phyloP scores from a whole-genome alignment of 805 yeast species.

The Starmerella ratchasimensis region DNA sequence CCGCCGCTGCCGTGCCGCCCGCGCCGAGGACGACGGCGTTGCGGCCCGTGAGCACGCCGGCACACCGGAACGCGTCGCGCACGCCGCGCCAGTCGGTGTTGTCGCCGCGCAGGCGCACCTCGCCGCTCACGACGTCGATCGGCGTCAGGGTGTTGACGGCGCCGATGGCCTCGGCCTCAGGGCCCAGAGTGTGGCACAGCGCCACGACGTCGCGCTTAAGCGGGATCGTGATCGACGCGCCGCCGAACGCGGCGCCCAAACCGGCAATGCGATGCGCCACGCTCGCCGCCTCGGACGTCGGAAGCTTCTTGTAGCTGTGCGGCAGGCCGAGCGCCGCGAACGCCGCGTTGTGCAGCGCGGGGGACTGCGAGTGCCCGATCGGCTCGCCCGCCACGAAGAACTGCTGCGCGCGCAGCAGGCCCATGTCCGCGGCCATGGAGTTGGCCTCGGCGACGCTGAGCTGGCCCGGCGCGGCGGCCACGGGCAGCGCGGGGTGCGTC shows the following conservation, averaged over 20 bases:
- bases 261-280: slow-evolving; percentile 41
- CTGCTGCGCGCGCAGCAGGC: slow-evolving; percentile 44
- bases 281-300: slow-evolving; percentile 46
- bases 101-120: slow-evolving; percentile 43
- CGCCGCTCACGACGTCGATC: slow-evolving; percentile 33
- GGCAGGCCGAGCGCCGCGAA: slow-evolving; percentile 68
- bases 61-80: slow-evolving; percentile 44
- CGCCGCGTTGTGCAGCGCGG: slow-evolving; percentile 69
- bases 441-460: slow-evolving; percentile 55
- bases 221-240: slow-evolving; percentile 93
- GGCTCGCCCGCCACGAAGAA: slow-evolving; percentile 75
- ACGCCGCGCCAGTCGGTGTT: slow-evolving; percentile 97
- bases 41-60: slow-evolving; percentile 37
- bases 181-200: slow-evolving; percentile 49
- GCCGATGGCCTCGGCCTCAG: slow-evolving; percentile 72
- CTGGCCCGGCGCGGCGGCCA: slow-evolving; percentile 70
- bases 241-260: slow-evolving; percentile 53
- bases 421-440: slow-evolving; percentile 41
- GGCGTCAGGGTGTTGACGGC: slow-evolving; percentile 84
- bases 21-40: slow-evolving; percentile 83
- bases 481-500: slow-evolving; percentile 54
- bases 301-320: slow-evolving; percentile 50
- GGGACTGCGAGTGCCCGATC: slow-evolving; percentile 76
- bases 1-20: slow-evolving; percentile 96
- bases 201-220: slow-evolving; percentile 68